Conservation (phyloP, 805 yeast species). For the Monosporozyma aerobia region DNA sequence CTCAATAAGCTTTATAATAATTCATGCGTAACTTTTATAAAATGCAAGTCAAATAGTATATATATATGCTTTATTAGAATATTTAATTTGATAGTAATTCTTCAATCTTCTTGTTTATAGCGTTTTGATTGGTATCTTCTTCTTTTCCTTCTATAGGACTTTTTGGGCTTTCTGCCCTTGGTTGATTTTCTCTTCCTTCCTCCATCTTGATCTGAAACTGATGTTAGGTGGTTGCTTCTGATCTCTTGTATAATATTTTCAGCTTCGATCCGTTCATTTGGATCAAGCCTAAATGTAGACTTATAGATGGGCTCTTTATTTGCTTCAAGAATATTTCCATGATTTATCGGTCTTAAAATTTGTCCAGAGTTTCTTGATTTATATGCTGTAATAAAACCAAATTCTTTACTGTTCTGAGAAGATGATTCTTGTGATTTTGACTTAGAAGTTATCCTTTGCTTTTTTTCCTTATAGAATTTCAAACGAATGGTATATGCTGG, state of each 20-base stretch:
- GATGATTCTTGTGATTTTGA: neutral
- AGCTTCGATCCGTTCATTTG: neutral
- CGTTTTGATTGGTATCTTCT: neutral
- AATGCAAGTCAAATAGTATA: neutral
- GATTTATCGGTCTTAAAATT: neutral
- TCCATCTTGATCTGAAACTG: neutral
- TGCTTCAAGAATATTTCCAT: neutral
- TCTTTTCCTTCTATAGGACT: neutral
- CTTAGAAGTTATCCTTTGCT: constrained; percentile 13
- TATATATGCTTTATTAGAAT: neutral
- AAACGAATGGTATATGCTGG: constrained; percentile 41
- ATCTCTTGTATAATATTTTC: neutral
- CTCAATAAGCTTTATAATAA: neutral
- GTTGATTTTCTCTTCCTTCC: neutral
- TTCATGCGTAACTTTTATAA: neutral
- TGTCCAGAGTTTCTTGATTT: neutral
- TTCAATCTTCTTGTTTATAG: neutral
- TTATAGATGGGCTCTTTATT: neutral
- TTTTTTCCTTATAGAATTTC: constrained; percentile 31
- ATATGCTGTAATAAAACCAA: neutral
- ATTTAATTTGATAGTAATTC: neutral
- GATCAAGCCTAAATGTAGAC: neutral
- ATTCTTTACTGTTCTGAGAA: neutral
- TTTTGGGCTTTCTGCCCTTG: neutral
- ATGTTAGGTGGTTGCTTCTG: neutral